Evolutionary conservation across 257 asterid genomes (phyloP).

Genomic region (Solanum paucissectum): DNA sequence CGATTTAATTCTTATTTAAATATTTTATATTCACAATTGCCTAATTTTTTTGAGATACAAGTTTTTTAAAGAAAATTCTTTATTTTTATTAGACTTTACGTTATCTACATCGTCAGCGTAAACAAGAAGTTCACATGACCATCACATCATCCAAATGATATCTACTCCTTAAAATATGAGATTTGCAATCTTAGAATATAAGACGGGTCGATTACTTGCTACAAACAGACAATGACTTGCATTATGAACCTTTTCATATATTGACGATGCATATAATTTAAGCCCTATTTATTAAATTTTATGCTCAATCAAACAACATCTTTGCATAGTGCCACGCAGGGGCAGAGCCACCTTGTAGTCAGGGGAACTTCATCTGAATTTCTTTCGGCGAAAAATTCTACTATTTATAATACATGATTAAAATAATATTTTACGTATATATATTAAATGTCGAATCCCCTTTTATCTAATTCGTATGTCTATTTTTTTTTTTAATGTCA

Average conservation of each 20-base stretch:
- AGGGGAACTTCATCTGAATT: too few species aligned
- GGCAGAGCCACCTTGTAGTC: neutral
- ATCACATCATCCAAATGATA: neutral
- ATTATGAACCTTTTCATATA: neutral
- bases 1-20: neutral
- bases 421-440: too few species aligned
- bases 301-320: neutral
- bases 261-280: neutral
- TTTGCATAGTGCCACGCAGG: neutral
- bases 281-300: neutral
- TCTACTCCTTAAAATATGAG: neutral
- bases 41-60: neutral
- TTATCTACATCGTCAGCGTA: neutral
- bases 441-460: too few species aligned
- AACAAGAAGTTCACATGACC: neutral
- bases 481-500: neutral
- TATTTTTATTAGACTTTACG: neutral
- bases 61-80: neutral
- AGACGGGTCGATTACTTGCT: neutral
- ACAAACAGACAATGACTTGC: neutral
- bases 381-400: accelerated
- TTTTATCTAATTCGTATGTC: too few species aligned
- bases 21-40: neutral
- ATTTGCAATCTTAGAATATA: neutral
- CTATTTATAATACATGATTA: too few species aligned